These are phyloP conservation scores for Poteriospumella lacustris DNA, from an alignment of 108 stramenopile species.

Conservation along the genomic window DNA sequence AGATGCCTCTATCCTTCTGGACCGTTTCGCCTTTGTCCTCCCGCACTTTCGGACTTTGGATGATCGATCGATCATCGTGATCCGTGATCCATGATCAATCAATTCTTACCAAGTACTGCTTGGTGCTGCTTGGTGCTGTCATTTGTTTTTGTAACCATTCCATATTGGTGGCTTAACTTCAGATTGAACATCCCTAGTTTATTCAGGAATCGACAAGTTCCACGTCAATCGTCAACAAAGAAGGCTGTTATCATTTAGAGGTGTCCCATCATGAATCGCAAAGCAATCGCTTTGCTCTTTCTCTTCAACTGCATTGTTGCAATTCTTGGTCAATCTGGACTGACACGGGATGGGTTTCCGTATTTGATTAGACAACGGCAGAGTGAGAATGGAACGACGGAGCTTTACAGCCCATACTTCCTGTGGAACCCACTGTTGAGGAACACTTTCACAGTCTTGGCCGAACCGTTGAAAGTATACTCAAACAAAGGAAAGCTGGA, in stretches of 20 bases:
- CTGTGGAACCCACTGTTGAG: neutral
- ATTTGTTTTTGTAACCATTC: neutral
- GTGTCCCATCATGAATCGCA: neutral
- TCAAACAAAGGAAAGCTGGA: neutral
- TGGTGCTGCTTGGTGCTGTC: neutral
- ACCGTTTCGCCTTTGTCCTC: neutral
- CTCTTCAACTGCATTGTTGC: too few relatives aligned
- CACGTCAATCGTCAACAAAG: neutral
- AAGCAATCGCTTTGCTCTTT: neutral
- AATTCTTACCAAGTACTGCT: neutral
- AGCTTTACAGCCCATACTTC: neutral
- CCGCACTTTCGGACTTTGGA: neutral
- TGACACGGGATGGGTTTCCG: neutral
- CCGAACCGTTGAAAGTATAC: neutral
- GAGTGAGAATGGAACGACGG: neutral
- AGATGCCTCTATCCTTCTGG: neutral
- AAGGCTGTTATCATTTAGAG: neutral
- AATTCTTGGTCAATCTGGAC: too few relatives aligned
- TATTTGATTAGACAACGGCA: neutral
- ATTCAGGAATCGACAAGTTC: neutral
- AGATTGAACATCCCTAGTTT: neutral
- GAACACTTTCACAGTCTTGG: neutral
- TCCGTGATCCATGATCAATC: neutral
- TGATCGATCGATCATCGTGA: neutral
- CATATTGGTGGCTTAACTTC: neutral